phyloP scores from a whole-genome alignment of 2,329 filamentous ascomycete genomes.

The Ilyonectria destructans region DNA sequence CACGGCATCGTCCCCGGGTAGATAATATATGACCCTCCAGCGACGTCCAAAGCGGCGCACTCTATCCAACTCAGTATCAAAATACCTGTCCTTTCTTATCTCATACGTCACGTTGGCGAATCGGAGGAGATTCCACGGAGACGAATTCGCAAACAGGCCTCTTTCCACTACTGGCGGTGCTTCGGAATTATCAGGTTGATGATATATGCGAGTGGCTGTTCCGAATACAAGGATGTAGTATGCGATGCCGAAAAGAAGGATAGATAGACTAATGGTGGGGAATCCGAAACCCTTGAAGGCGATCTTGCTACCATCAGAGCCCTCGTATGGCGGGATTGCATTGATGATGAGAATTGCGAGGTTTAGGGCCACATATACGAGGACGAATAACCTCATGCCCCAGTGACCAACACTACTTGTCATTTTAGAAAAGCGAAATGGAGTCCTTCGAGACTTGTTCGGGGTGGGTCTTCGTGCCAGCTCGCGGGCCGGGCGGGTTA shows the following conservation, averaged over 20 bases:
- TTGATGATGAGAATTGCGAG: background rate
- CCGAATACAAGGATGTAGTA: constrained; percentile 1
- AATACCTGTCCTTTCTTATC: background rate
- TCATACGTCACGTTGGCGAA: background rate
- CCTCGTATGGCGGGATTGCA: background rate
- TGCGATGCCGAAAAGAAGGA: background rate
- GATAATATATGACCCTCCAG: background rate
- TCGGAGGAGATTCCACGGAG: background rate
- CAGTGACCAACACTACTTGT: background rate
- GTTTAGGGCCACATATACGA: background rate
- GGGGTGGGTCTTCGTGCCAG: background rate
- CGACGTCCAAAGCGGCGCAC: background rate
- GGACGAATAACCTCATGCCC: background rate
- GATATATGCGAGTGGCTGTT: background rate
- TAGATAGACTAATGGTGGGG: background rate
- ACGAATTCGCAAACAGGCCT: background rate
- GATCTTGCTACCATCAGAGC: background rate
- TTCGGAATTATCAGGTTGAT: background rate
- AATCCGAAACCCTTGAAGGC: background rate
- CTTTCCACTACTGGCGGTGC: background rate
- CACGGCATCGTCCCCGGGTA: background rate
- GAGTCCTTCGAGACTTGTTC: background rate
- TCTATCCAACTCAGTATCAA: background rate
- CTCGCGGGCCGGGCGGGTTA: background rate
- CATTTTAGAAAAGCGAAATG: background rate